Base-by-base conservation (phyloP, 2,329 filamentous ascomycete species). In the Sarocladium brachiariae region DNA sequence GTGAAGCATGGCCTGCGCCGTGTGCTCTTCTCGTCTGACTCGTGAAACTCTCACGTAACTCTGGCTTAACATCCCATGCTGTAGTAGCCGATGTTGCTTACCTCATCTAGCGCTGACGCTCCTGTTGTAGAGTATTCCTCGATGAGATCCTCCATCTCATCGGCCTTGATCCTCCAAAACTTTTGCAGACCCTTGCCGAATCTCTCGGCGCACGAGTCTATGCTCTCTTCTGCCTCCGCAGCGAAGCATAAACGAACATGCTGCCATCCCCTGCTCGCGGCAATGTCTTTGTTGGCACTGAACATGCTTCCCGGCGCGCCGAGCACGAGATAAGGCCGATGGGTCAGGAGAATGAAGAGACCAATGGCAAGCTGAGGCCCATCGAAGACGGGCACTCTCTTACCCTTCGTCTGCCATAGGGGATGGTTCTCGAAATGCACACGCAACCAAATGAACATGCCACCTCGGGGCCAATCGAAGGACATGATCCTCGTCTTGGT, bases 381-480 rank as follows among this genome's bases (percentile, higher is more conserved):
- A 47, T 76, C 69, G 18, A 86, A 69, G 33, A 79, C 65, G 16
- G 66, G 63, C 2, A 65, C 35, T 1, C 39, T 30, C 21, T 59
- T 55, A 23, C 66, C 63, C 38, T 59, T 55, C 2, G 64, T 64
- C 49, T 64, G 60, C 63, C 73, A 83, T 13, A 95, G 74, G 11
- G 89, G 88, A 62, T 96, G 90, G 2, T 74, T 72, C 50, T 85
- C 78, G 58, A 90, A 86, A 62, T 82, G 76, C 54, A 93, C 69
- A 51, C 80, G 76, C 3, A 95, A 60, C 91, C 91, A 96, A 51
- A 95, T 68, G 65, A 96, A 96, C 90, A 96, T 96, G 62, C 91
- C 91, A 31, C 84, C 91, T 24, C 86, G 80, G 1, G 91, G 90
- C 76, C 87, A 89, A 57, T 78, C 69, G 62, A 95, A 96, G 41